Evolutionary conservation across 1,139 yeast genomes (phyloP), one percentile per base, ranked within the genome.

Genomic region (Sugiyamaella xylanicola): DNA sequence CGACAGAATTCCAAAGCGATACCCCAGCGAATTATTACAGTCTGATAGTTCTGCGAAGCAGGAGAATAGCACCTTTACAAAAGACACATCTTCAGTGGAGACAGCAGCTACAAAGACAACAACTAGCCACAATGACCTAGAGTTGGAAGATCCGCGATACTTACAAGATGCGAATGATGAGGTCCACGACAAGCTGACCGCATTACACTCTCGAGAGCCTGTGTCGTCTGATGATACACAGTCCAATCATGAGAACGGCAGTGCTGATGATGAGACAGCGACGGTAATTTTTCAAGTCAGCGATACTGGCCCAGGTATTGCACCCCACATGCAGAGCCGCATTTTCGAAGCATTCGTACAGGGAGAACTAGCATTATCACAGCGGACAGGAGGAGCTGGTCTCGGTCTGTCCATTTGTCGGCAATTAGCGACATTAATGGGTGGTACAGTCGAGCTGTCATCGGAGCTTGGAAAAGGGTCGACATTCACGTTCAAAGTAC

Each of bases 331-430:
- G 57, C 97, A 89, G 66, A 85, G 84, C 50, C 84, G 86, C 61
- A 93, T 91, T 4, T 91, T 91, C 72, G 97, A 91, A 65, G 96
- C 97, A 1, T 91, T 91, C 74, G 91, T 90, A 32, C 97, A 91
- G 72, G 97, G 97, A 51, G 97, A 91, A 66, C 95, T 89, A 70
- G 90, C 95, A 0, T 75, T 89, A 40, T 85, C 95, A 2, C 78
- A 96, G 70, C 87, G 92, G 57, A 84, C 87, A 67, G 96, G 96
- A 56, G 97, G 97, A 65, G 92, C 97, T 0, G 98, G 97, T 9
- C 76, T 91, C 56, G 97, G 97, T 1, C 77, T 91, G 52, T 87
- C 96, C 0, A 92, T 92, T 66, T 92, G 97, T 71, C 79, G 91
- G 56, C 97, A 91, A 71, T 77, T 92, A 61, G 96, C 96, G 0